Conservation (phyloP, 2,329 filamentous ascomycete species). For the Aspergillus persii region DNA sequence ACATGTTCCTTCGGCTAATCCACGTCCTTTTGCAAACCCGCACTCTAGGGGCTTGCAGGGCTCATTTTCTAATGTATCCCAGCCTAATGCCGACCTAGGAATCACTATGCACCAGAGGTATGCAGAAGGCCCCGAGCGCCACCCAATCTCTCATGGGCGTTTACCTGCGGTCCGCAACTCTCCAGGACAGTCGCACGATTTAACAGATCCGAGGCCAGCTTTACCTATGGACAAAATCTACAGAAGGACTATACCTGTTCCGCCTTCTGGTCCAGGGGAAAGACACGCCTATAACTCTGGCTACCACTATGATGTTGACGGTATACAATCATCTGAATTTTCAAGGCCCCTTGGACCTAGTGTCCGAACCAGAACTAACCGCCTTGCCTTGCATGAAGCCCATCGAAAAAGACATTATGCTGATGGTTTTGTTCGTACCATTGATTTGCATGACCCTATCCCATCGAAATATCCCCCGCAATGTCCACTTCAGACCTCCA, state of each 20-base stretch:
- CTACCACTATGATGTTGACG: constrained; percentile 16
- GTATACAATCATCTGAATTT: constrained; percentile 7
- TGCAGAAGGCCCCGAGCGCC: constrained; percentile 15
- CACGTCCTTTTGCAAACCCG: constrained; percentile 16
- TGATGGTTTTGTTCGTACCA: constrained; percentile 36
- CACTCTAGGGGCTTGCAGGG: constrained; percentile 16
- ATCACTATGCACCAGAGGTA: constrained; percentile 17
- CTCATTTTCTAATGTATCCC: constrained; percentile 14
- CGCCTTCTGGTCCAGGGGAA: constrained; percentile 14
- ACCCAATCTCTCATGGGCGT: constrained; percentile 14
- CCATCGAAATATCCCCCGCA: constrained; percentile 20
- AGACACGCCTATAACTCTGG: constrained; percentile 19
- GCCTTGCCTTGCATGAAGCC: constrained; percentile 17
- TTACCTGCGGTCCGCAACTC: constrained; percentile 8
- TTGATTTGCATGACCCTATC: constrained; percentile 27
- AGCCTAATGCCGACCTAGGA: constrained; percentile 16
- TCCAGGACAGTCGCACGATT: constrained; percentile 9
- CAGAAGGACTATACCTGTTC: constrained; percentile 16
- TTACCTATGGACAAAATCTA: constrained; percentile 18
- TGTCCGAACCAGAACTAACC: constrained; percentile 17
- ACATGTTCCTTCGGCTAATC: constrained; percentile 21
- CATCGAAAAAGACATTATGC: constrained; percentile 31
- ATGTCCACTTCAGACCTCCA: constrained; percentile 15
- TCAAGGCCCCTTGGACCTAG: constrained; percentile 13
- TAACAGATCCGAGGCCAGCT: constrained; percentile 17